Evolutionary conservation across 2,329 filamentous ascomycete species (phyloP).

Genomic region (Colletotrichum musae): DNA sequence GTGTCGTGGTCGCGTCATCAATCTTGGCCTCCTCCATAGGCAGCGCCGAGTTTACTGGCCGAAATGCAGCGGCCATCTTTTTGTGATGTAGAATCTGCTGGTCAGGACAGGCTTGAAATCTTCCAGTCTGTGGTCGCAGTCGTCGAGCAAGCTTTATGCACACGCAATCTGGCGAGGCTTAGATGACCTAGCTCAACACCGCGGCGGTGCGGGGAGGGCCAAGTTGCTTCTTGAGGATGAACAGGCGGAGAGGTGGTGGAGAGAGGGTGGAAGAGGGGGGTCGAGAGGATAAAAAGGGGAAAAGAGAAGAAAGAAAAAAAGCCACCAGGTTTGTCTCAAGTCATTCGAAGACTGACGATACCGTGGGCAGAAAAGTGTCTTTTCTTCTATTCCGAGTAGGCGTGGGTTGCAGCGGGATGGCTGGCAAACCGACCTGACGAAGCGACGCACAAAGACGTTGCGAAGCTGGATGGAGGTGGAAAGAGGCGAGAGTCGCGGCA

Average conservation of each 20-base stretch:
- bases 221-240: not conserved
- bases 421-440: not conserved
- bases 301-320: conserved; percentile 15
- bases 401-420: not conserved
- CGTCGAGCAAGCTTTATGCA: not conserved
- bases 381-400: not conserved
- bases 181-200: conserved; percentile 6
- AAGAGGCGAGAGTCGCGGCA: conserved; percentile 39
- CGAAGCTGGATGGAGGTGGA: conserved; percentile 30
- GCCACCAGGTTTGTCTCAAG: conserved; percentile 27
- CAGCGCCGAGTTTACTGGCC: conserved; percentile 62
- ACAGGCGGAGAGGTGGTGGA: conserved; percentile 4
- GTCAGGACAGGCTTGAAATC: conserved; percentile 25
- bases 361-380: not conserved
- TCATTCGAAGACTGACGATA: conserved; percentile 33
- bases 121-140: conserved; percentile 41
- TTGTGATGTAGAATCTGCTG: conserved; percentile 9
- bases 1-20: conserved; percentile 56
- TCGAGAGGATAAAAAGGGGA: not conserved
- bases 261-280: not conserved
- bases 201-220: conserved; percentile 14
- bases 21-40: conserved; percentile 48
- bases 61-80: conserved; percentile 64
- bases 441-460: conserved; percentile 20
- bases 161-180: conserved; percentile 31